Evolutionary conservation across 768 basidiomycete genomes (phyloP), one percentile per base, ranked within the genome.

Genomic region (Pleurotus cornucopiae): DNA sequence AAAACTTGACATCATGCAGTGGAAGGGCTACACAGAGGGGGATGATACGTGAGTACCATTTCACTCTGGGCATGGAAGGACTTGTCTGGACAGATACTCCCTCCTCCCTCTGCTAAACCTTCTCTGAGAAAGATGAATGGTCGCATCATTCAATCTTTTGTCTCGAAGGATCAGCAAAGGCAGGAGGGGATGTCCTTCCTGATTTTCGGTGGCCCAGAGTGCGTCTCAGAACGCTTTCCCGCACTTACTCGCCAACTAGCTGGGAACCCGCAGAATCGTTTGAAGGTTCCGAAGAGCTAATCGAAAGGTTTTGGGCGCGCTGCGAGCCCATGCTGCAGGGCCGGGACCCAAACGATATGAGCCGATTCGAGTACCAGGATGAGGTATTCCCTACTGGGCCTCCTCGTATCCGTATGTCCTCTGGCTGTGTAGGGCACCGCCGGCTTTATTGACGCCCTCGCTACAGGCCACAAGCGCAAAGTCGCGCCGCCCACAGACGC

Each of bases 251-350:
- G 11, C 30, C 30, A 11, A 23, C 55, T 59, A 89, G 87, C 7
- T 89, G 86, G 86, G 88, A 89, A 60, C 86, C 88, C 6, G 65
- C 71, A 6, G 73, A 79, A 51, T 85, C 84, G 6, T 88, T 89
- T 58, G 66, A 64, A 13, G 76, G 73, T 7, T 85, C 86, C 0
- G 80, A 84, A 60, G 74, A 83, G 49, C 73, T 88, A 13, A 30
- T 86, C 58, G 56, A 79, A 49, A 62, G 72, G 23, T 79, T 88
- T 67, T 77, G 80, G 82, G 60, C 78, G 62, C 72, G 78, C 59
- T 34, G 30, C 6, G 30, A 9, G 30, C 62, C 78, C 49, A 67
- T 79, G 64, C 64, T 77, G 44, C 64, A 73, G 66, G 69, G 76
- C 57, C 76, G 86, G 56, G 83, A 88, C 58, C 67, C 72, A 46